phyloP scores from a whole-genome alignment of 805 yeast genomes.

The Tetrapisispora arboricola region DNA sequence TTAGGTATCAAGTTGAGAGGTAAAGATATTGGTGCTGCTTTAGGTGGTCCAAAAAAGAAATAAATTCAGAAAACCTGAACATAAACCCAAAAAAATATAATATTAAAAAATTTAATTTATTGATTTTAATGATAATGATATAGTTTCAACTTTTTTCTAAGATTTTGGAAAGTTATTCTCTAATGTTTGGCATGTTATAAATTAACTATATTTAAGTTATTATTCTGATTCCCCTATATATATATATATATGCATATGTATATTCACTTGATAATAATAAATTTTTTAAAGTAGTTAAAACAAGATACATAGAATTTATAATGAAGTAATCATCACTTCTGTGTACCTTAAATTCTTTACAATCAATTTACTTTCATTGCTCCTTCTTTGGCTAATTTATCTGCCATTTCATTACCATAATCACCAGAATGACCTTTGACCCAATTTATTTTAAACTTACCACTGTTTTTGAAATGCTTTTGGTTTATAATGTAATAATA shows the following conservation, averaged over 20 bases:
- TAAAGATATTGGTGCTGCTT: slow-evolving; percentile 86
- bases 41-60: slow-evolving; percentile 40
- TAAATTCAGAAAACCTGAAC: no score
- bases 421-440: slow-evolving; percentile 66
- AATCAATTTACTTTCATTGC: slow-evolving; percentile 26
- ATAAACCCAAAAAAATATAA: no score
- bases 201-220: neutral
- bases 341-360: no score
- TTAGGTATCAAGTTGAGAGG: slow-evolving; percentile 94
- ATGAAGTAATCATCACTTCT: no score
- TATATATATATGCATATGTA: neutral
- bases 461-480: slow-evolving; percentile 24
- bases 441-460: slow-evolving; percentile 40
- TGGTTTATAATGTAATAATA: slow-evolving; percentile 25
- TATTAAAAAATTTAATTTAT: no score
- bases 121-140: no score
- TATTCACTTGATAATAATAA: neutral
- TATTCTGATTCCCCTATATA: neutral
- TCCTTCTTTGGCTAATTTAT: slow-evolving; percentile 59
- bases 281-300: no score
- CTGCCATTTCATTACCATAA: slow-evolving; percentile 71
- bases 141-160: no score
- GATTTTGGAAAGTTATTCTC: no score
- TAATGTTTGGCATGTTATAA: neutral
- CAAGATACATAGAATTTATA: no score